A percentile compares a stretch with the other conserved stretches of the same genome.
Evolutionary conservation across 2,329 filamentous ascomycete species (phyloP).

Genomic region (Ophiostoma australiae): DNA sequence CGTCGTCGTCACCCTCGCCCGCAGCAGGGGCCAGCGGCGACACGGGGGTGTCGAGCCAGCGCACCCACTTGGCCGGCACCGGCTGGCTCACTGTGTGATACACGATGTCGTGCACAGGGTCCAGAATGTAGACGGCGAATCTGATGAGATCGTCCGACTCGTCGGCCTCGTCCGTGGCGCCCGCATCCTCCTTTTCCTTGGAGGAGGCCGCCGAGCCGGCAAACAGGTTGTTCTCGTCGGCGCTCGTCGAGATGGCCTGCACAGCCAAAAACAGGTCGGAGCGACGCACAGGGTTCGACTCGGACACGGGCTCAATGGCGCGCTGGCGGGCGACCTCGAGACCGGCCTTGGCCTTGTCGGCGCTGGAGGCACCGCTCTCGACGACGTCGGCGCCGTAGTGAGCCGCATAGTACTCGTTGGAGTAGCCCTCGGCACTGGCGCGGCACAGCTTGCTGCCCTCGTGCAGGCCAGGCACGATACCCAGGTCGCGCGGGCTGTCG

Average conservation of each 20-base stretch:
- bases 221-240: conserved; percentile 53
- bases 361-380: not conserved
- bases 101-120: conserved; percentile 86
- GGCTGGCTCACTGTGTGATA: conserved; percentile 79
- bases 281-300: conserved; percentile 82
- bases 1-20: conserved; percentile 22
- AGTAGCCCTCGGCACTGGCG: conserved; percentile 82
- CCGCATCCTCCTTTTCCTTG: conserved; percentile 57
- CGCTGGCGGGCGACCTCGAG: conserved; percentile 73
- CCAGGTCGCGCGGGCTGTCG: conserved; percentile 66
- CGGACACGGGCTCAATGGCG: conserved; percentile 72
- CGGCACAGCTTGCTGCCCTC: conserved; percentile 90
- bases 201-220: conserved; percentile 45
- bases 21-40: conserved; percentile 51
- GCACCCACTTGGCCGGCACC: conserved; percentile 78
- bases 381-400: conserved; percentile 57
- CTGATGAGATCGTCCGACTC: conserved; percentile 65
- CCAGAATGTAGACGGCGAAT: conserved; percentile 75
- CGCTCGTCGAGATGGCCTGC: conserved; percentile 63
- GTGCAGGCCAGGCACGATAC: conserved; percentile 70
- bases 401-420: conserved; percentile 74
- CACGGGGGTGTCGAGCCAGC: conserved; percentile 81
- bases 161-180: conserved; percentile 49
- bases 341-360: conserved; percentile 41
- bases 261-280: conserved; percentile 95